Base-by-base conservation (phyloP, 352 stramenopile species). In the Phytopythium vexans region DNA sequence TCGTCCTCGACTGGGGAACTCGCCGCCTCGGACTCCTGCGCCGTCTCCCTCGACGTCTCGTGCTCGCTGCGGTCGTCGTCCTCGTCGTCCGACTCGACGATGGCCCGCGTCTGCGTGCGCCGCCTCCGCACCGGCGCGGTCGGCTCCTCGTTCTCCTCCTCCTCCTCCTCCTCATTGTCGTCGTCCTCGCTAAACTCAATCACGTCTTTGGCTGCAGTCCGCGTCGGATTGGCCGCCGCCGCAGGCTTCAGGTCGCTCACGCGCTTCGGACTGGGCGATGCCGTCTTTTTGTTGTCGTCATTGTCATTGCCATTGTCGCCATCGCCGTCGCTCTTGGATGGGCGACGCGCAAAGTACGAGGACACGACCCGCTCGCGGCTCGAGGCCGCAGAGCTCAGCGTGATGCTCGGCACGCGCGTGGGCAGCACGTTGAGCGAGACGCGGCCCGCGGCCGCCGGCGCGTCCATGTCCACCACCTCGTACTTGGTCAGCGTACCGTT, bases 401-500 rank as follows among this genome's bases (percentile, higher is more conserved):
- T 56, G 37, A 72, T 68, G 52, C 54, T 58, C n/a, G 58, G 57
- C 31, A 68, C 62, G 41, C 54, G 60, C 38, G 60, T 72, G 6
- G 49, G 68, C 49, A 64, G 54, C 49, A 77, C 64, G 37, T 68
- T 58, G 31, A 85, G 50, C 43, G 55, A 49, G n/a, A 66, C 68
- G 15, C 60, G 65, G 34, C 49, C 34, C 34, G 56, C 46, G 21
- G 58, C 0, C 16, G 68, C 63, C 8, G 15, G 31, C 0, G 56
- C 60, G 49, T 82, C 64, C 33, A 66, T 44, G 49, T 93, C 76
- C 21, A 94, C 62, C 9, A 94, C 80, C 43, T 87, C 70, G 65
- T 94, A 94, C 70, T 94, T 92, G 42, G 77, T 88, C 31, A 94
- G 61, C 48, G 84, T 92, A 3, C 84, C 84, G 49, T 91, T 92